phyloP scores from a whole-genome alignment of 257 asterid genomes.

The Gentiana straminea region DNA sequence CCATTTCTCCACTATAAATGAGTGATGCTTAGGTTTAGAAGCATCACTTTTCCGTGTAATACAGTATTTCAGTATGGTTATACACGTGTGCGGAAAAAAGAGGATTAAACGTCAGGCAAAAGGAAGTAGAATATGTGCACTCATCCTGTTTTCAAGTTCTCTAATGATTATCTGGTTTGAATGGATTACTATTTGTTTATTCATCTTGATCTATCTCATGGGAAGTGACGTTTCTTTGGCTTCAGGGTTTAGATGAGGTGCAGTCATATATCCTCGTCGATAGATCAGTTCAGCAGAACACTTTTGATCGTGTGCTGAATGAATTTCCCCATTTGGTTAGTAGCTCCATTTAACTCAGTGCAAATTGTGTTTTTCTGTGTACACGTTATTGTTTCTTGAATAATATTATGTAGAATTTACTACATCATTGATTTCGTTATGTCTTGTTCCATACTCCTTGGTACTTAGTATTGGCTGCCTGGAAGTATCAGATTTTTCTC shows the following conservation, averaged over 20 bases:
- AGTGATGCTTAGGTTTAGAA: not conserved
- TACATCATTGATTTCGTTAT: not conserved
- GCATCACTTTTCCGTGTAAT: not conserved
- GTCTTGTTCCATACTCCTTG: too few relatives aligned
- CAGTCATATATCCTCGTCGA: constrained; percentile 73
- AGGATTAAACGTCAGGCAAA: too few relatives aligned
- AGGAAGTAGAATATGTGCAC: not conserved
- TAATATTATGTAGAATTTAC: not conserved
- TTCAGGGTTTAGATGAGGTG: constrained; percentile 86
- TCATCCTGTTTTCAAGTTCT: not conserved
- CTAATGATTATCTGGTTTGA: too few relatives aligned
- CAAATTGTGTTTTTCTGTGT: not conserved
- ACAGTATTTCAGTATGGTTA: not conserved
- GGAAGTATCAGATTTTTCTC: not conserved
- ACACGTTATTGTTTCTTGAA: not conserved
- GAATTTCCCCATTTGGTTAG: constrained; percentile 63
- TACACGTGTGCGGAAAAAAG: too few relatives aligned
- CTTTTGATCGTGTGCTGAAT: constrained; percentile 17
- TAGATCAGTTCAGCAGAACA: constrained; percentile 43
- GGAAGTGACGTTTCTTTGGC: constrained; percentile 9
- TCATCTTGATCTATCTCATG: constrained; percentile 4
- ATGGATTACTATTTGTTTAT: not conserved
- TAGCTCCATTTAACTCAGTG: not conserved
- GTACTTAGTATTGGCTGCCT: too few relatives aligned
- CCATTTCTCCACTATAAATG: not conserved